Conservation (phyloP, 352 stramenopile genomes). For the Globisporangium lucens region DNA sequence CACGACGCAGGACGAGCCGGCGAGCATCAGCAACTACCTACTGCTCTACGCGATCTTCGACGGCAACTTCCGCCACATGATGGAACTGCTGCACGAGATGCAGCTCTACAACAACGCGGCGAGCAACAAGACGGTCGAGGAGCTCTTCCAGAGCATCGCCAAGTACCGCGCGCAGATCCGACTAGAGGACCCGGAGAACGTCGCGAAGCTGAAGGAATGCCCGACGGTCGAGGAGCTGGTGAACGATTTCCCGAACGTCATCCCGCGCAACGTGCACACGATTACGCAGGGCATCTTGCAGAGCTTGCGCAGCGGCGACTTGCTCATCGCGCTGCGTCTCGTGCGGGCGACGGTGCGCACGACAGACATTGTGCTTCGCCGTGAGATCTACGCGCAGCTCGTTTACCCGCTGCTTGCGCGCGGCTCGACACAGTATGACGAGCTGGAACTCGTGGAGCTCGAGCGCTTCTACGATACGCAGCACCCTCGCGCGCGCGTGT, state of each 20-base stretch:
- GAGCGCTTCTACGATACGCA: slow-evolving; percentile 61
- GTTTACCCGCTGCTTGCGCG: slow-evolving; percentile 56
- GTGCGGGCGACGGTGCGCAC: slow-evolving; percentile 42
- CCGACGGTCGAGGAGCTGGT: slow-evolving; percentile 59
- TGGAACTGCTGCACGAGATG: slow-evolving; percentile 78
- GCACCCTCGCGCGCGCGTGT: slow-evolving; percentile 31
- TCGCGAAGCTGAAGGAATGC: slow-evolving; percentile 30
- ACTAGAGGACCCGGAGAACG: slow-evolving; percentile 16
- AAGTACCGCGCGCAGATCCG: slow-evolving; percentile 36
- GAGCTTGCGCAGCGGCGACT: slow-evolving; percentile 44
- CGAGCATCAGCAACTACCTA: slow-evolving; percentile 62
- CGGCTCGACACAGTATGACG: slow-evolving; percentile 24
- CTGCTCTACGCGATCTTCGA: slow-evolving; percentile 59
- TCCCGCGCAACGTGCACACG: slow-evolving; percentile 49
- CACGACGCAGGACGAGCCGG: slow-evolving; percentile 43
- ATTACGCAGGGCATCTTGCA: slow-evolving; percentile 46
- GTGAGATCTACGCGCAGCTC: slow-evolving; percentile 64
- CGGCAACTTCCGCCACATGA: slow-evolving; percentile 71
- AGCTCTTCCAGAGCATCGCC: slow-evolving; percentile 57
- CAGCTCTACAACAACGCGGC: slow-evolving; percentile 53
- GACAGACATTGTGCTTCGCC: slow-evolving; percentile 37
- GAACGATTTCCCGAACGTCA: slow-evolving; percentile 48
- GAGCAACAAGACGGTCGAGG: slow-evolving; percentile 36
- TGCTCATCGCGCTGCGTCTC: slow-evolving; percentile 39
- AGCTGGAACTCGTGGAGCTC: slow-evolving; percentile 46